These are phyloP conservation scores for Davidsoniella eucalypti DNA, from an alignment of 2,329 filamentous ascomycete species.

Conservation along the genomic window DNA sequence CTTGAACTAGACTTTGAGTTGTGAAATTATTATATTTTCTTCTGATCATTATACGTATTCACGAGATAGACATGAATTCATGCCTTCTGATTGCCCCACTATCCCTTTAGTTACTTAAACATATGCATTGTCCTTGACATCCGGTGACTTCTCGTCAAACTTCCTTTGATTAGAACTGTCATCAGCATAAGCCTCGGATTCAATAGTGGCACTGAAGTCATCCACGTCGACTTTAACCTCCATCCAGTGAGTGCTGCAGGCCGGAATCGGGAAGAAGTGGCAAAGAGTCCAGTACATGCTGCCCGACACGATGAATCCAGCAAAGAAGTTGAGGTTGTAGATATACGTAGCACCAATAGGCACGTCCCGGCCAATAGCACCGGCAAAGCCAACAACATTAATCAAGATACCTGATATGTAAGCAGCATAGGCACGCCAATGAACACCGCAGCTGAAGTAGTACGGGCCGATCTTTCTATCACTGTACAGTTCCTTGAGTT, in stretches of 20 bases:
- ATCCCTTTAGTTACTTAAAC: background rate
- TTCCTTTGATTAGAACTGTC: slow-evolving; percentile 16
- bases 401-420: slow-evolving; percentile 73
- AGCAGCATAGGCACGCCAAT: slow-evolving; percentile 70
- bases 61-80: background rate
- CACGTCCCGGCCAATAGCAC: slow-evolving; percentile 54
- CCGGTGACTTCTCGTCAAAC: slow-evolving; percentile 10
- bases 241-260: slow-evolving; percentile 58
- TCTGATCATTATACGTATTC: too few species aligned
- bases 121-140: background rate
- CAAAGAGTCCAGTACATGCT: slow-evolving; percentile 55
- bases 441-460: slow-evolving; percentile 55
- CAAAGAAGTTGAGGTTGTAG: slow-evolving; percentile 84
- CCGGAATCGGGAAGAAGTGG: slow-evolving; percentile 53
- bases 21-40: too few species aligned
- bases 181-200: slow-evolving; percentile 22
- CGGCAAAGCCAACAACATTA: slow-evolving; percentile 84
- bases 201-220: slow-evolving; percentile 26
- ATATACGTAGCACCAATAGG: slow-evolving; percentile 69
- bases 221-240: slow-evolving; percentile 53
- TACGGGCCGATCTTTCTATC: slow-evolving; percentile 52
- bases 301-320: slow-evolving; percentile 57
- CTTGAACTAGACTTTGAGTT: too few species aligned
- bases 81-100: background rate
- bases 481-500: slow-evolving; percentile 65